Base-by-base conservation (phyloP, 768 basidiomycete genomes). In the Leucosporidium yakuticum region DNA sequence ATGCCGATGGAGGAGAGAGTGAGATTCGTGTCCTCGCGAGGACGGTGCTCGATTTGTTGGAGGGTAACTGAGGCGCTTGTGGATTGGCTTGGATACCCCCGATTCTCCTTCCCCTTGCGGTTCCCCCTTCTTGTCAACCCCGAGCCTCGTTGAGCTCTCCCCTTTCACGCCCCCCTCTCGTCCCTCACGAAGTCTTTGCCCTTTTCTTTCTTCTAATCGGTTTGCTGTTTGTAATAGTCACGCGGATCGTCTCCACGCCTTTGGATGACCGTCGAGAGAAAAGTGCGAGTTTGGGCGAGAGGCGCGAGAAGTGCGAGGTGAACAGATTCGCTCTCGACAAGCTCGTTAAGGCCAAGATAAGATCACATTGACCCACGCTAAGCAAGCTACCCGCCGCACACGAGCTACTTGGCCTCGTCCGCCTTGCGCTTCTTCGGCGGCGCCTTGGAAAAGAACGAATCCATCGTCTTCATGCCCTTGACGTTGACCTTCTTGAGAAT, bases 21-120 rank as follows among this genome's bases (percentile, higher is more conserved):
- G 95, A 97, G 81, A 97, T 98, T 71, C 87, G 90, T 69, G 81
- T 88, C 32, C 84, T 98, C 54, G 87, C 88, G 12, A 83, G 88
- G 55, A 85, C 91, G 70, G 96, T 96, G 61, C 79, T 94, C 63
- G 91, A 94, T 74, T 85, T 92, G 74, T 86, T 91, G 23, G 91
- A 95, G 14, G 44, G 19, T 17, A 63, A 31, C 15, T 15, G 19
- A 14, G 17, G 25, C 47, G 29, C 31, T 54, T 29, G 51, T n/a
- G 25, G 34, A 3, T n/a, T 29, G 9, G 17, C 19, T 9, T 44
- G 23, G 32, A 48, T 53, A 23, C 39, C 7, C 36, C 25, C 19
- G 55, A n/a, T 49, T 54, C 32, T 59, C 17, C 63, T 64, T 50
- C 63, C n/a, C 27, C 50, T 60, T 29, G 36, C 64, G 31, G 54